phyloP scores from a whole-genome alignment of 1,139 yeast genomes.

The Wickerhamomyces sp. region DNA sequence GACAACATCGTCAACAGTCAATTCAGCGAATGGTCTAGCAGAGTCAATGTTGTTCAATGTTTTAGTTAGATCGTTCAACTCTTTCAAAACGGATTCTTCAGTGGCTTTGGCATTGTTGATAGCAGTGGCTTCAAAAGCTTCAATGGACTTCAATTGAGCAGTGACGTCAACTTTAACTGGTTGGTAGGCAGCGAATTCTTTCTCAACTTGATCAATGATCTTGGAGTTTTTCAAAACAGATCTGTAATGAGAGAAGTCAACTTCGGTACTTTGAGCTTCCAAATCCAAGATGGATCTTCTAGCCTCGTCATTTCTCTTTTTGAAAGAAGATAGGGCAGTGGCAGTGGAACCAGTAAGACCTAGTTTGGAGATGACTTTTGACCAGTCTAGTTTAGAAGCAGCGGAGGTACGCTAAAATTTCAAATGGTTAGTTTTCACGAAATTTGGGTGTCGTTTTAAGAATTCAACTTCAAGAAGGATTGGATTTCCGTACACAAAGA shows the following conservation, averaged over 20 bases:
- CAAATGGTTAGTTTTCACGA: constrained; percentile 5
- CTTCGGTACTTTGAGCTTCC: constrained; percentile 64
- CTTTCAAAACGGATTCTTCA: constrained; percentile 81
- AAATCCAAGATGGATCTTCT: constrained; percentile 72
- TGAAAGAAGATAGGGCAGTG: constrained; percentile 80
- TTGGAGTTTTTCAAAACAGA: constrained; percentile 73
- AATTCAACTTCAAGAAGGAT: no score
- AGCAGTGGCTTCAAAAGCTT: constrained; percentile 92
- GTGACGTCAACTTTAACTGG: constrained; percentile 83
- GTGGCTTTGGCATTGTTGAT: constrained; percentile 93
- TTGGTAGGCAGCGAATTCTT: constrained; percentile 67
- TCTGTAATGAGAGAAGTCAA: constrained; percentile 81
- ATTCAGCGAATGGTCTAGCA: constrained; percentile 96
- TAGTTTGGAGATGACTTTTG: constrained; percentile 79
- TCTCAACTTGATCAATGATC: constrained; percentile 78
- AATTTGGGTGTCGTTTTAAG: neutral
- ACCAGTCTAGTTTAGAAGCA: constrained; percentile 92
- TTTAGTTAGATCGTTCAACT: constrained; percentile 77
- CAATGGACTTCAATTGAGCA: constrained; percentile 87
- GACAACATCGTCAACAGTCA: constrained; percentile 91
- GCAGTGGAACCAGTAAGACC: constrained; percentile 95
- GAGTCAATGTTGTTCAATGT: constrained; percentile 90
- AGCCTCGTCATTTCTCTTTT: constrained; percentile 98
- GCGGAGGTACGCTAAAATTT: constrained; percentile 39
- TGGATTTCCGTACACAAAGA: no score